phyloP scores from a whole-genome alignment of 2,329 filamentous ascomycete genomes.

The Botryotinia narcissicola region DNA sequence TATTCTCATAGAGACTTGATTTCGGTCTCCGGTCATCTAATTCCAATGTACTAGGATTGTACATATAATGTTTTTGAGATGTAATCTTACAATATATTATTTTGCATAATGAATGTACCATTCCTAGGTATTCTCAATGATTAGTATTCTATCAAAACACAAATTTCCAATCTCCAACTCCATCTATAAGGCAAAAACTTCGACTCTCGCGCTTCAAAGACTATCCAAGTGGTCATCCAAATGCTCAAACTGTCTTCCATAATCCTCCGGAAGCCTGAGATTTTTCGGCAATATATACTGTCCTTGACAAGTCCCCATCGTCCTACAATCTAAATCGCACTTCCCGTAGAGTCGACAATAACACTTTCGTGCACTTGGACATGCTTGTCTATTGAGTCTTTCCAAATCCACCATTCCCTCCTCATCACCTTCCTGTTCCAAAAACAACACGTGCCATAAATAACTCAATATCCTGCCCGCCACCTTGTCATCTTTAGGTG shows the following conservation, averaged over 20 bases:
- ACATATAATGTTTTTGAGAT: neutral
- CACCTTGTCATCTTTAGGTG: conserved; percentile 44
- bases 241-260: conserved; percentile 13
- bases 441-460: conserved; percentile 50
- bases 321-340: conserved; percentile 28
- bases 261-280: conserved; percentile 26
- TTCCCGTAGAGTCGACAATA: conserved; percentile 33
- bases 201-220: neutral
- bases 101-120: neutral
- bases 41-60: neutral
- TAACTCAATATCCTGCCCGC: conserved; percentile 49
- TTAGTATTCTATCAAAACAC: neutral
- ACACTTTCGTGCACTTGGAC: conserved; percentile 29
- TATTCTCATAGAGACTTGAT: neutral
- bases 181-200: neutral
- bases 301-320: conserved; percentile 26
- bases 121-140: neutral
- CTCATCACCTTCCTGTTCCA: conserved; percentile 28
- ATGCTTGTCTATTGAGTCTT: conserved; percentile 28
- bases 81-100: neutral
- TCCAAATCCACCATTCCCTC: conserved; percentile 25
- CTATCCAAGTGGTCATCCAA: neutral
- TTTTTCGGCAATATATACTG: conserved; percentile 29
- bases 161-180: neutral
- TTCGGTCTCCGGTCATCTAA: neutral